Evolutionary conservation across 306 rosid species (phyloP).

Genomic region (Heteromeles arbutifolia): DNA sequence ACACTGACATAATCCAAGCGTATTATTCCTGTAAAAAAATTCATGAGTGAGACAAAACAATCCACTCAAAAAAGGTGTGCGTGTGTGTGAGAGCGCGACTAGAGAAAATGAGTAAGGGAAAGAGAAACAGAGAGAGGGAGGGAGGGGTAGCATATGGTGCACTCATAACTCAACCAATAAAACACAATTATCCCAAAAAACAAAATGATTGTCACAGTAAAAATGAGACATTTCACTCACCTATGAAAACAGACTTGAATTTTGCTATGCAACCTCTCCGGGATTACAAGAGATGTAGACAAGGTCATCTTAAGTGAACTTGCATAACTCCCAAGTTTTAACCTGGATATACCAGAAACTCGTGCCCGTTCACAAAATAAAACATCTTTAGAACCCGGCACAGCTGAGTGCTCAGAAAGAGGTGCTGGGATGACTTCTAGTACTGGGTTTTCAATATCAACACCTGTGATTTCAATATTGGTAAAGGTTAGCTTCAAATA

Average conservation of each 20-base stretch:
- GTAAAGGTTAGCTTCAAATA: neutral
- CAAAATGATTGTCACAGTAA: neutral
- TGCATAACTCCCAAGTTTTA: conserved; percentile 56
- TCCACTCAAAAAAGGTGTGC: neutral
- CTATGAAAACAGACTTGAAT: conserved; percentile 64
- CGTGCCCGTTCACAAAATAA: conserved; percentile 51
- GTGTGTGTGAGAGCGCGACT: neutral
- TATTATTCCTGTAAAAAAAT: conserved; percentile 46
- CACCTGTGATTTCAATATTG: conserved; percentile 32
- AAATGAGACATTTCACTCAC: conserved; percentile 26
- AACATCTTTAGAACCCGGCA: conserved; percentile 18
- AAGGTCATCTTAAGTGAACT: conserved; percentile 45
- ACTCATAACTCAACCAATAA: neutral
- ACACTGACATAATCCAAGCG: conserved; percentile 72
- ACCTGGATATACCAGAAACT: conserved; percentile 55
- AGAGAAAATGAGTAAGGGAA: neutral
- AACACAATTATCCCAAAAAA: neutral
- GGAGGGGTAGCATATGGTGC: neutral
- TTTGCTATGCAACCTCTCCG: conserved; percentile 47
- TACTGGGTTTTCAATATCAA: conserved; percentile 48
- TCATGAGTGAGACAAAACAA: neutral
- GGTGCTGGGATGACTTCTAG: conserved; percentile 20
- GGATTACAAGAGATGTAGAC: conserved; percentile 51
- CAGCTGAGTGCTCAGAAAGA: conserved; percentile 5
- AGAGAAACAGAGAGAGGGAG: neutral